A percentile compares a stretch with the other conserved stretches of the same genome.
phyloP scores from a whole-genome alignment of 129 eudicot species.

The Scalesia atractyloides region DNA sequence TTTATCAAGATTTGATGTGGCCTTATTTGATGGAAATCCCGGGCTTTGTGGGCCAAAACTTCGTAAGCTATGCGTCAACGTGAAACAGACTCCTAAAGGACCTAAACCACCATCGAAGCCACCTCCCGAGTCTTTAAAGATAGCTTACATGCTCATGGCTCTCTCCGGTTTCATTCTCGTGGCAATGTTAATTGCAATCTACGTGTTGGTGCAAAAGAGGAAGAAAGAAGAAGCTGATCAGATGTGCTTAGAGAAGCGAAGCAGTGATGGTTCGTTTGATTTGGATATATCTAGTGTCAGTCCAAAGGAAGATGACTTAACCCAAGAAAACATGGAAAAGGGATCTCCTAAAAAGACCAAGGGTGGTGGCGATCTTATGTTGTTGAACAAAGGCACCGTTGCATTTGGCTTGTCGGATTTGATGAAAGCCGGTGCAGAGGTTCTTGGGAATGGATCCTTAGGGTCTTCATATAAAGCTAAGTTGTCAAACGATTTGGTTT shows the following conservation, averaged over 20 bases:
- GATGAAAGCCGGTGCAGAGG: constrained; percentile 80
- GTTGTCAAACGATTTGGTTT: constrained; percentile 43
- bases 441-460: constrained; percentile 62
- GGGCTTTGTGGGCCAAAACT: constrained; percentile 58
- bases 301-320: constrained; percentile 17
- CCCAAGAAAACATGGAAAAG: constrained; percentile 23
- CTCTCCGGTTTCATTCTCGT: constrained; percentile 30
- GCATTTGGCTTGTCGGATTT: constrained; percentile 61
- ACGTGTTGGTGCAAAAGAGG: constrained; percentile 24
- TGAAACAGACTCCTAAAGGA: neutral
- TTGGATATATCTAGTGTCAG: constrained; percentile 18
- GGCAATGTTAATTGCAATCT: constrained; percentile 44
- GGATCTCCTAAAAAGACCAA: constrained; percentile 7
- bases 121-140: constrained; percentile 18
- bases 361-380: constrained; percentile 43
- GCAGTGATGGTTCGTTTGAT: constrained; percentile 28
- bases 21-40: constrained; percentile 47
- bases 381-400: constrained; percentile 52
- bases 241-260: constrained; percentile 12
- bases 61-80: constrained; percentile 33
- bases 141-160: constrained; percentile 34
- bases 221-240: constrained; percentile 27
- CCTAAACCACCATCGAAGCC: constrained; percentile 8
- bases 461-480: constrained; percentile 69
- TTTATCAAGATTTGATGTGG: constrained; percentile 42